Base-by-base conservation (phyloP, 805 yeast genomes). In the Yamadazyma olivae region DNA sequence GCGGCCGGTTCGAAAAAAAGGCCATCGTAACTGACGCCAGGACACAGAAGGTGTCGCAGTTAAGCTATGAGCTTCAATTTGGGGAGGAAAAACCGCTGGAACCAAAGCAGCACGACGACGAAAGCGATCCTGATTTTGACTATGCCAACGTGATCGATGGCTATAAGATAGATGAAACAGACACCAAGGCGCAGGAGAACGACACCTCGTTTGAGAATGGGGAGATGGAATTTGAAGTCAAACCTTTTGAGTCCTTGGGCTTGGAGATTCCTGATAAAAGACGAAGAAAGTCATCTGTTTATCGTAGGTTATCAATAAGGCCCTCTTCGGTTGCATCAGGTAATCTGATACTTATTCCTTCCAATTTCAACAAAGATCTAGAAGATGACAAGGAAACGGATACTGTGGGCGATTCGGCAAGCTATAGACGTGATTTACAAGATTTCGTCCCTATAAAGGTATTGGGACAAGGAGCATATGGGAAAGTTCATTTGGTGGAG, bases 391-490 rank as follows among this genome's bases (percentile, higher is more conserved):
- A 32, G 13, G 27, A 14, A 13, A 12, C 5, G n/a, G 35, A 25
- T 7, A 9, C 10, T 9, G 20, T 27, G 9, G 30, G 30, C 12
- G 13, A 27, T 6, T 24, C 30, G 3, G 27, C 19, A 17, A 21
- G 19, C 17, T 30, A 17, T 30, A 29, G 30, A 25, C 19, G 39
- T 17, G 27, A 23, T 9, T 35, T 35, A 17, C 16, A 56, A 1
- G 73, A 67, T 41, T 67, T 67, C 38, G 59, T 53, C 32, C 70
- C 71, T 4, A 49, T 67, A 24, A 65, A 61, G 39, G 74, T 67
- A 5, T 51, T 67, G 40, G 74, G 74, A 20, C 59, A 59, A 45
- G 74, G 74, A 5, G 61, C 70, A 7, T 67, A 64, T 43, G 74
- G 74, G 3, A 67, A 67, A 36, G 74, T 67, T 15, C 54, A 63